Base-by-base conservation (phyloP, 257 asterid species). In the Avicennia marina region DNA sequence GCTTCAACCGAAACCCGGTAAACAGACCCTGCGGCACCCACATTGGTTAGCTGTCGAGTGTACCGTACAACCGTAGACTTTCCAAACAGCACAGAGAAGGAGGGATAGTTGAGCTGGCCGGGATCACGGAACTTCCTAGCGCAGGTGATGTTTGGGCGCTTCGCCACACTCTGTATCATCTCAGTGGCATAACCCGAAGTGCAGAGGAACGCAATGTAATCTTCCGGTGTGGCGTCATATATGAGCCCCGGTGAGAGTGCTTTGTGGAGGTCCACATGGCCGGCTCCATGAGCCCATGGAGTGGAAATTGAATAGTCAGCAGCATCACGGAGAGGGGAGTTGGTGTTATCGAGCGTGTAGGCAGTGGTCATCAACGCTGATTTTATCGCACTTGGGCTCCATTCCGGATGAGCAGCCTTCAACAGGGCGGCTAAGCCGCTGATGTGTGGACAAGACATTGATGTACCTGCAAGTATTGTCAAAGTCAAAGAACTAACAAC, bases 371-470 rank as follows among this genome's bases (percentile, higher is more conserved):
- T 79, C 15, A 79, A 67, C 6, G 86, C 78, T 11, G 86, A 79
- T 9, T 74, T 69, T 17, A 79, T 76, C 0, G 86, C 81, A 3
- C 81, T 78, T 0, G 86, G 81, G 76, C 95, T 87, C 95, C 94
- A 87, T 4, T 57, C 80, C 0, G 94, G 90, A 52, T 84, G 89
- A 0, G 73, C 86, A 21, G 77, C 77, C 39, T 81, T 87, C 0
- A 87, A 62, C 45, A 84, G 38, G 18, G 89, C 95, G 15, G 94
- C 95, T 43, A 87, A 43, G 77, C 95, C 95, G 58, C 95, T 87
- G 26, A 81, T 80, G 68, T 87, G 95, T 0, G 95, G 95, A 43
- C 95, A 87, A 15, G 95, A 81, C 95, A 87, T 87, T 0, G 95
- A 87, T 0, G 94, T 87, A 17, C n/a, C n/a, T n/a, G n/a, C n/a